A percentile compares a stretch with the other conserved stretches of the same genome.
These are phyloP conservation scores for Yamadazyma epiphylla DNA, from an alignment of 1,139 yeast genomes.

Conservation along the genomic window DNA sequence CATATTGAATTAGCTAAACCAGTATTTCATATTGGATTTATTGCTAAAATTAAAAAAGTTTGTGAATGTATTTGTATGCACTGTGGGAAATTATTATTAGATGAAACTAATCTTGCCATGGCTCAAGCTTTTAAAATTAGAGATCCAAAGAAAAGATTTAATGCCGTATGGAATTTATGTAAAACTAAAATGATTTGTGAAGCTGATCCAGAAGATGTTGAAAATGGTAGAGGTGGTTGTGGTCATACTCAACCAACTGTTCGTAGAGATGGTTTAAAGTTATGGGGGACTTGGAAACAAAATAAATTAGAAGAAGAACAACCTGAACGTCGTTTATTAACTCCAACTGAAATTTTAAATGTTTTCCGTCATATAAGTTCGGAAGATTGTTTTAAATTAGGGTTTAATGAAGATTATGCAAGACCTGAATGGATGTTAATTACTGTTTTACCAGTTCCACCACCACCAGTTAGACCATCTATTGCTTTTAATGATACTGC, in stretches of 20 bases:
- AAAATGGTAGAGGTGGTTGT: constrained; percentile 86
- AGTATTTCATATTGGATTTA: constrained; percentile 94
- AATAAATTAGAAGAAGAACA: constrained; percentile 78
- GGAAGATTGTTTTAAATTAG: constrained; percentile 77
- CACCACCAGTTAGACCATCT: constrained; percentile 98
- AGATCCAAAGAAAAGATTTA: constrained; percentile 93
- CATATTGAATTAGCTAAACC: constrained; percentile 98
- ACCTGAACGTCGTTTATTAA: constrained; percentile 86
- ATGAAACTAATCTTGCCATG: constrained; percentile 82
- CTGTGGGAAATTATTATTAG: constrained; percentile 90
- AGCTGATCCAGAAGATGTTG: constrained; percentile 63
- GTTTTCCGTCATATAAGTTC: constrained; percentile 89
- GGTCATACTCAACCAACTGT: constrained; percentile 96
- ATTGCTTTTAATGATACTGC: constrained; percentile 98
- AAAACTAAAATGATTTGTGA: constrained; percentile 95
- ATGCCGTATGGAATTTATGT: constrained; percentile 93
- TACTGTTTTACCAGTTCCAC: constrained; percentile 98
- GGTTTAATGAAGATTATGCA: constrained; percentile 93
- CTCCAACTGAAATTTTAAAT: constrained; percentile 85
- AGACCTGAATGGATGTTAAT: constrained; percentile 99
- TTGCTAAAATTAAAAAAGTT: constrained; percentile 88
- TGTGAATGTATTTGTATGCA: constrained; percentile 98
- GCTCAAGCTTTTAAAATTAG: constrained; percentile 85
- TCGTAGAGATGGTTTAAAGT: constrained; percentile 91
- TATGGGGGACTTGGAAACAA: constrained; percentile 97